Base-by-base conservation (phyloP, 768 basidiomycete species). In the Crepidotus variabilis region DNA sequence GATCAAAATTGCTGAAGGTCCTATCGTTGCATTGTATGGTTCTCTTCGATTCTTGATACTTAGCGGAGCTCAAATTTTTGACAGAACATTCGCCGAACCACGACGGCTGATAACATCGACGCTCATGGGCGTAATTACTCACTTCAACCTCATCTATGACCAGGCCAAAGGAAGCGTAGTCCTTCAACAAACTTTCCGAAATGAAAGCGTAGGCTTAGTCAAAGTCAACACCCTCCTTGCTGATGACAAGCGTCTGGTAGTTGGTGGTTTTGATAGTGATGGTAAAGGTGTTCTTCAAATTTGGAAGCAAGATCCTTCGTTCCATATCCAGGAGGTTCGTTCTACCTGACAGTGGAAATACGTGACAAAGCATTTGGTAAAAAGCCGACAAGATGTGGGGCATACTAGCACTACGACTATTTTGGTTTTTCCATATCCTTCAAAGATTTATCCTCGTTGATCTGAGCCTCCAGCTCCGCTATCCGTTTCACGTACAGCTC, bases 141-240 rank as follows among this genome's bases (percentile, higher is more conserved):
- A 78, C 47, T 82, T 82, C 62, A 69, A 72, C 34, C 65, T 89
- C 7, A 62, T 67, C 6, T 73, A 75, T 35, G 71, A 76, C 48
- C 70, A 70, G 9, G 67, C 65, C 7, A 64, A 72, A 23, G 74
- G 72, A 5, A 69, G 71, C 13, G 58, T 82, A 43, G 67, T 70
- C 47, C 52, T 85, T 24, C 71, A 75, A 39, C 71, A 77, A 32
- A 61, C 70, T 6, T 87, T 84, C 82, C 72, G 71, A 51, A 70
- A 70, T 20, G 70, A 81, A 47, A 75, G 77, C 45, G 62, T 65
- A 46, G 62, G 67, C 13, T 61, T 83, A 34, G 72, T 75, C 43
- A 93, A 90, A 69, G 86, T 89, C 20, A 92, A 92, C 61, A 75
- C 83, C 0, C 63, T 92, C 24, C 67, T 79, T 34, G 71, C 71